Conservation (phyloP, 345 rosid genomes). For the Linum tenue region DNA sequence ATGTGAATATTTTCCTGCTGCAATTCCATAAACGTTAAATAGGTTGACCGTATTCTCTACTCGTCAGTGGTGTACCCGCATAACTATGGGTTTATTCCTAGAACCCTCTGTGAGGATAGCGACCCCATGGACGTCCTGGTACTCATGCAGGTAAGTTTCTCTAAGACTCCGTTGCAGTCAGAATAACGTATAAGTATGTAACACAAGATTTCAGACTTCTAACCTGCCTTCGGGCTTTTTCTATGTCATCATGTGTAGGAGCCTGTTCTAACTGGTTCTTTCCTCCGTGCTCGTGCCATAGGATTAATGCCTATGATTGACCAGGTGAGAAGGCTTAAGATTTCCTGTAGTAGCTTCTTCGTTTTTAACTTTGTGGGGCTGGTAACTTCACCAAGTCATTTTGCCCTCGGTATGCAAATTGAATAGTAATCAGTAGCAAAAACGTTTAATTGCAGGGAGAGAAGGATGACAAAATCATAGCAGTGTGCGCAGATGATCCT, state of each 20-base stretch:
- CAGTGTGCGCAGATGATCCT: constrained; percentile 98
- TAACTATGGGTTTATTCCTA: constrained; percentile 95
- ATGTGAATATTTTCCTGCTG: neutral
- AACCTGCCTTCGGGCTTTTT: constrained; percentile 11
- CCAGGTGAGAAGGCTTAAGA: constrained; percentile 39
- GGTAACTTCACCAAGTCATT: neutral
- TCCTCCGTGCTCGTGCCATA: constrained; percentile 96
- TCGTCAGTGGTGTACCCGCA: constrained; percentile 99
- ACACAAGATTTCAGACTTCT: constrained; percentile 1
- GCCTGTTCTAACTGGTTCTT: constrained; percentile 84
- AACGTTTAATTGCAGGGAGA: constrained; percentile 53
- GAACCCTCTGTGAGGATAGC: constrained; percentile 93
- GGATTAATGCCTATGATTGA: constrained; percentile 99
- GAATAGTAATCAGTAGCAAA: neutral
- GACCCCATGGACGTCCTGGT: constrained; percentile 96
- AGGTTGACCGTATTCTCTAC: constrained; percentile 96
- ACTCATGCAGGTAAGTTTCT: constrained; percentile 79
- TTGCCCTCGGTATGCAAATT: neutral
- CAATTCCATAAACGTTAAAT: constrained; percentile 1
- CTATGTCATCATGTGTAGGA: constrained; percentile 34
- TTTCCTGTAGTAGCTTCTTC: neutral
- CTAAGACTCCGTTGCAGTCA: neutral
- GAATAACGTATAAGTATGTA: neutral
- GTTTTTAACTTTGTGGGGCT: neutral
- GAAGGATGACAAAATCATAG: constrained; percentile 94